These are phyloP conservation scores for Dalbergia oliveri DNA, from an alignment of 306 rosid species.

Conservation along the genomic window DNA sequence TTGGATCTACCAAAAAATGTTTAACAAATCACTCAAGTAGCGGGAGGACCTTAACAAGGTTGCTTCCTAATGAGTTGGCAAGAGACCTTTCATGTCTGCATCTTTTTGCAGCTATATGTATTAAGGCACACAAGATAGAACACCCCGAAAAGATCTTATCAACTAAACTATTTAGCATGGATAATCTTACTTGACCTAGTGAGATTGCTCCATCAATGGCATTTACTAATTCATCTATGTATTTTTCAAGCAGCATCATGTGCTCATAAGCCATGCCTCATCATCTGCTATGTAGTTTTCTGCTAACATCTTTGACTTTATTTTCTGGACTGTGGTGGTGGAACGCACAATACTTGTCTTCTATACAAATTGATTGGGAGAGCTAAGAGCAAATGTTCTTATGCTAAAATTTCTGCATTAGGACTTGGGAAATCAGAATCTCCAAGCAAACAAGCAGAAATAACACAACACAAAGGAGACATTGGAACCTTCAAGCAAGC, in stretches of 20 bases:
- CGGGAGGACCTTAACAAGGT: neutral
- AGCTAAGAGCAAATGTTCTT: neutral
- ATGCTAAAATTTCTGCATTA: neutral
- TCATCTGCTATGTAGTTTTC: neutral
- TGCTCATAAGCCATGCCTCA: neutral
- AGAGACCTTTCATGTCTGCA: neutral
- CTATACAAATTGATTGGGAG: neutral
- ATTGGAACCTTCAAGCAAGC: conserved; percentile 8
- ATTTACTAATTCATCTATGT: neutral
- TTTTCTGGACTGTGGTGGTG: neutral
- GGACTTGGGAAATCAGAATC: too few relatives aligned
- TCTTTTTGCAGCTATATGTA: neutral
- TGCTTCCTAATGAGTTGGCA: conserved; percentile 7
- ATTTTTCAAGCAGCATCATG: conserved; percentile 1
- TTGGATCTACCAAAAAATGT: neutral
- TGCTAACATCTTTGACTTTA: neutral
- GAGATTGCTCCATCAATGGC: conserved; percentile 13
- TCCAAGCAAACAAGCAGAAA: neutral
- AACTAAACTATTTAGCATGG: neutral
- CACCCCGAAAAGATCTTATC: conserved; percentile 17
- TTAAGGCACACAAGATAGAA: neutral
- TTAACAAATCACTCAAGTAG: neutral
- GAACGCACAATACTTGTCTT: neutral
- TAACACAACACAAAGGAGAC: neutral
- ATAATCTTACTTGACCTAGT: neutral